Percentiles rank a stretch among this genome's conserved stretches.
phyloP scores from a whole-genome alignment of 2,329 filamentous ascomycete genomes.

The Xylariaceae sp. region DNA sequence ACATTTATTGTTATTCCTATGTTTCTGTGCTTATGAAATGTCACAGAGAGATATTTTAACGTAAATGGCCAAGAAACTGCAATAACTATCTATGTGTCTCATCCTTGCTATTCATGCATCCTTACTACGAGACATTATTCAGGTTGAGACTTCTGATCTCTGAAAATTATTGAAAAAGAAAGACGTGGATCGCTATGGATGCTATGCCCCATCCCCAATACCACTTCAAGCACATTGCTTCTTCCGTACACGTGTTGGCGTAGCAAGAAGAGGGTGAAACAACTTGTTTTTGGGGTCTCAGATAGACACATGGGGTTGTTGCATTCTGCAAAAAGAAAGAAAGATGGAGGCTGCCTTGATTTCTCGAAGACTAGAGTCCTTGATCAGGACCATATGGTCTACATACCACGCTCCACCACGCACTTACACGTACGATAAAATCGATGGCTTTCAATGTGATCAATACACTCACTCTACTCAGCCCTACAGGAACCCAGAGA shows the following conservation, averaged over 20 bases:
- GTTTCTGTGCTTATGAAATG: too few relatives aligned
- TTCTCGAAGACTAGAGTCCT: not conserved
- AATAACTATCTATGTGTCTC: not conserved
- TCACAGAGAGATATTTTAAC: too few relatives aligned
- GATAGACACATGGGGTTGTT: conserved; percentile 3
- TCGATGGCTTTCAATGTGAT: not conserved
- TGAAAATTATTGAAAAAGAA: too few relatives aligned
- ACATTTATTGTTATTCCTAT: too few relatives aligned
- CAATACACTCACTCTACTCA: not conserved
- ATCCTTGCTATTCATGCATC: not conserved
- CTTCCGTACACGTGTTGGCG: conserved; percentile 1
- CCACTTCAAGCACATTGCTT: not conserved
- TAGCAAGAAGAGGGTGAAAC: conserved; percentile 7
- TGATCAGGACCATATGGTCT: not conserved
- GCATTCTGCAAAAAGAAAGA: conserved; percentile 13
- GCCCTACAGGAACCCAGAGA: too few relatives aligned
- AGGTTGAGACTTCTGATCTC: too few relatives aligned
- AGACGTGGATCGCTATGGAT: too few relatives aligned
- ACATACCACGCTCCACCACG: not conserved
- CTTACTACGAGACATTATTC: not conserved
- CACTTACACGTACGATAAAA: not conserved
- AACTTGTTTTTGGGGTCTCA: conserved; percentile 7
- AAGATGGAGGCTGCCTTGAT: not conserved
- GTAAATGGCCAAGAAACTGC: too few relatives aligned
- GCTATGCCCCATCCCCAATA: not conserved